phyloP scores from a whole-genome alignment of 2,329 filamentous ascomycete genomes.

The Arthrobotrys musiformis region DNA sequence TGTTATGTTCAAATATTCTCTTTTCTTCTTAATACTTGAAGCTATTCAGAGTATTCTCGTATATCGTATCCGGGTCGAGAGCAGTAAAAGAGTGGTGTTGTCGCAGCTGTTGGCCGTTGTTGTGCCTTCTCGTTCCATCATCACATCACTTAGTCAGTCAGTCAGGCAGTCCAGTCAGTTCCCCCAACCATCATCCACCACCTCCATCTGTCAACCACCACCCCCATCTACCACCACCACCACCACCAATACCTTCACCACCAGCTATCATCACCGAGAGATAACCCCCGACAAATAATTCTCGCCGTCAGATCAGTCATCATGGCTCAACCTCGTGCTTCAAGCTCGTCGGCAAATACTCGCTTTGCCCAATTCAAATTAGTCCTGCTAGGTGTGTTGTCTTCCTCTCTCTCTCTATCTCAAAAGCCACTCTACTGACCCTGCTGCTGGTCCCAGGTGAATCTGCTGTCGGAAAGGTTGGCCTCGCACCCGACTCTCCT shows the following conservation, averaged over 20 bases:
- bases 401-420: constrained; percentile 4
- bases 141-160: constrained; percentile 10
- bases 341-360: constrained; percentile 79
- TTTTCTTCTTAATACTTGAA: too few species aligned
- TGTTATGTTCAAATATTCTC: too few species aligned
- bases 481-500: background rate
- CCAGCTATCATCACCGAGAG: background rate
- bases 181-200: constrained; percentile 7
- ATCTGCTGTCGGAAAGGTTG: constrained; percentile 97
- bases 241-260: background rate
- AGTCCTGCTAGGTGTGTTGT: constrained; percentile 81
- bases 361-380: constrained; percentile 99
- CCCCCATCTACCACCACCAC: background rate
- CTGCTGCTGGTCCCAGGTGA: constrained; percentile 81
- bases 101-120: background rate
- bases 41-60: background rate
- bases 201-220: background rate
- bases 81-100: background rate
- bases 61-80: background rate
- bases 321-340: constrained; percentile 73
- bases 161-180: too few species aligned
- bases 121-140: constrained; percentile 5
- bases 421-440: constrained; percentile 57
- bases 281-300: constrained; percentile 1
- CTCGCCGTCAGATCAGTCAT: constrained; percentile 8